A percentile compares a stretch with the other conserved stretches of the same genome.
These are phyloP conservation scores for Agrostemma githago DNA, from an alignment of 148 eudicot species.

Conservation along the genomic window DNA sequence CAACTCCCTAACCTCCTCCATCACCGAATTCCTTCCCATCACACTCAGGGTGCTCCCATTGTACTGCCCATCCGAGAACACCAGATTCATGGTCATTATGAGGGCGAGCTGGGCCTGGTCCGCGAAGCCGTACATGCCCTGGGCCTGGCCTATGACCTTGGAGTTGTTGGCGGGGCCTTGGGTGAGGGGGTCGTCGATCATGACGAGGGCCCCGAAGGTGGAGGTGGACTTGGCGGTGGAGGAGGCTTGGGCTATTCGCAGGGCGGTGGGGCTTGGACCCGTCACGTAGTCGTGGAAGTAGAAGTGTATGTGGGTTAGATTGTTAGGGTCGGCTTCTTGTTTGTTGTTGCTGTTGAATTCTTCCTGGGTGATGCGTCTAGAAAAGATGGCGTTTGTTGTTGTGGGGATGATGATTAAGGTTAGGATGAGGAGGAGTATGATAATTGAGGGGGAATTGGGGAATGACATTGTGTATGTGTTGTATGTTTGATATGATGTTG, in stretches of 20 bases:
- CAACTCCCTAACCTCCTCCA: conserved; percentile 29
- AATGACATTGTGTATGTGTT: conserved; percentile 8
- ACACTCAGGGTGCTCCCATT: conserved; percentile 38
- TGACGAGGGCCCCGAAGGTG: conserved; percentile 25
- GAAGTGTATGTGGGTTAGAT: conserved; percentile 33
- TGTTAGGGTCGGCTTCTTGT: background rate
- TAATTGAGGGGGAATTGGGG: background rate
- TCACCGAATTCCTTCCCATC: conserved; percentile 28
- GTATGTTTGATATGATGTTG: background rate
- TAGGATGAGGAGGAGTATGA: background rate
- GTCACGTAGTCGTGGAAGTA: conserved; percentile 39
- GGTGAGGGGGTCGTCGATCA: conserved; percentile 41
- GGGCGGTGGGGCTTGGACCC: conserved; percentile 27
- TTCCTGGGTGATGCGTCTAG: conserved; percentile 13
- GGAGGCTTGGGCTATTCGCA: conserved; percentile 26
- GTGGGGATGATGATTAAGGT: background rate
- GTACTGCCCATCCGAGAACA: conserved; percentile 27
- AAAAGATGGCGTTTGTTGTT: conserved; percentile 7
- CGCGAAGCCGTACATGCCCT: conserved; percentile 39
- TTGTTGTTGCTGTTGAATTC: conserved; percentile 4
- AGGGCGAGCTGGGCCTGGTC: conserved; percentile 16
- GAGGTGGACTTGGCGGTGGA: conserved; percentile 4
- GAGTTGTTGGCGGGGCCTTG: conserved; percentile 22
- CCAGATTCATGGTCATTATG: conserved; percentile 27
- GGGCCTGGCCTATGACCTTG: conserved; percentile 32